Evolutionary conservation across 2,329 filamentous ascomycete species (phyloP), one percentile per base, ranked within the genome.

Genomic region (Phaeoacremonium minimum): DNA sequence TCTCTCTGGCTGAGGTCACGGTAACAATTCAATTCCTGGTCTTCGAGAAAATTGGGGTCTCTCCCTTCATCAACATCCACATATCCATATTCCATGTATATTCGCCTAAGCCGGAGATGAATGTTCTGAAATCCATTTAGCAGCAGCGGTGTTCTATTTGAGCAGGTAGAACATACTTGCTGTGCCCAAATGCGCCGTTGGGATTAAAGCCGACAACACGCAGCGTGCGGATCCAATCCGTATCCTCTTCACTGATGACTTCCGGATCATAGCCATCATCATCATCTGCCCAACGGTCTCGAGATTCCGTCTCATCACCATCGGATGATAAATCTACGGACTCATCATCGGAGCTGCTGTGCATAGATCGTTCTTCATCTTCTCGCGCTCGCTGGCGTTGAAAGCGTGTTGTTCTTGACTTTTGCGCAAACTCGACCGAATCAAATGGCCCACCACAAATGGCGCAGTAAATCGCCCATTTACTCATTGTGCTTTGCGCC

Each of bases 391-490:
- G 20, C 8, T 7, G 34, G 15, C 9, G 17, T 14, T 6, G 28
- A 11, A 38, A 38, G 4, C 15, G 18, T 5, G 36, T 18, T n/a
- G 36, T 28, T n/a, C 36, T 34, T 15, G 36, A 29, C 15, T 18
- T 31, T 18, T n/a, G 28, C 6, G 32, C 28, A 11, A 35, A 11
- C 3, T 5, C 4, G 7, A 11, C 4, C 6, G 11, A 15, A 4
- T 3, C 9, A 6, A 20, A 28, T 6, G 37, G 37, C 9, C 37
- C 32, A 13, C 37, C 37, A 15, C 37, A 39, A 22, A 39, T 39
- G 9, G 32, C 28, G 19, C 37, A 39, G 19, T 32, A 39, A n/a
- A n/a, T n/a, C n/a, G n/a, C n/a, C n/a, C n/a, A n/a, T n/a, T n/a
- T n/a, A n/a, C n/a, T n/a, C n/a, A n/a, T n/a, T n/a, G n/a, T n/a